phyloP scores from a whole-genome alignment of 1,284 basidiomycete genomes.

The Waitea zeae region DNA sequence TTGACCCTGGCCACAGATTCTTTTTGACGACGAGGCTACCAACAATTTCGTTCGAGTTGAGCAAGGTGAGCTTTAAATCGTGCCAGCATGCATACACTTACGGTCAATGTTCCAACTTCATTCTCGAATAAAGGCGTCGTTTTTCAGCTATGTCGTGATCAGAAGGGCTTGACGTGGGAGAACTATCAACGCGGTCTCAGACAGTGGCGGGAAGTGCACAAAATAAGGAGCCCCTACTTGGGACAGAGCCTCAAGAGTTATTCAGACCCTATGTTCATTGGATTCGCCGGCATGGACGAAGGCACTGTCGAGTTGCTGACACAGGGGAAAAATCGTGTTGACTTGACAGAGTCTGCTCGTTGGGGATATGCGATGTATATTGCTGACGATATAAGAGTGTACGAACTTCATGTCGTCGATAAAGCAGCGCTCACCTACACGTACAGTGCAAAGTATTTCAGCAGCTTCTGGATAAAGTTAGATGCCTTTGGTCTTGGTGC shows the following conservation, averaged over 20 bases:
- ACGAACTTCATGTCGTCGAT: not conserved
- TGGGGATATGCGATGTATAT: constrained; percentile 5
- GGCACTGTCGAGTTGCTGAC: constrained; percentile 4
- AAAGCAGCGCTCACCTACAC: not conserved
- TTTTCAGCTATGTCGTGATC: constrained; percentile 4
- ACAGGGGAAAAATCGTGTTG: constrained; percentile 1
- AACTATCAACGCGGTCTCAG: constrained; percentile 4
- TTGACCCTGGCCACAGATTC: constrained; percentile 1
- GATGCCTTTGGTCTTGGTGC: not conserved
- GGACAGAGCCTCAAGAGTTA: constrained; percentile 1
- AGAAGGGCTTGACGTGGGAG: constrained; percentile 5
- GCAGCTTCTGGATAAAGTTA: constrained; percentile 4
- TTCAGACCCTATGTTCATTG: constrained; percentile 3
- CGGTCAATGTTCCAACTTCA: not conserved
- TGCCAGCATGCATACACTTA: too few species aligned
- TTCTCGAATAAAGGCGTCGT: constrained; percentile 1
- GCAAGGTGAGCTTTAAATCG: constrained; percentile 2
- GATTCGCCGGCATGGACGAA: constrained; percentile 4
- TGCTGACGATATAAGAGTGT: constrained; percentile 3
- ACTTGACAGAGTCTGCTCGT: constrained; percentile 4
- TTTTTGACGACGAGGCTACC: constrained; percentile 4
- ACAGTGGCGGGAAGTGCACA: constrained; percentile 2
- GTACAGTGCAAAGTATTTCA: constrained; percentile 3
- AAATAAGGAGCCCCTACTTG: constrained; percentile 2
- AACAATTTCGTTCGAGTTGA: constrained; percentile 4